These are phyloP conservation scores for Naganishia antarctica DNA, from an alignment of 768 basidiomycete species.

Conservation along the genomic window DNA sequence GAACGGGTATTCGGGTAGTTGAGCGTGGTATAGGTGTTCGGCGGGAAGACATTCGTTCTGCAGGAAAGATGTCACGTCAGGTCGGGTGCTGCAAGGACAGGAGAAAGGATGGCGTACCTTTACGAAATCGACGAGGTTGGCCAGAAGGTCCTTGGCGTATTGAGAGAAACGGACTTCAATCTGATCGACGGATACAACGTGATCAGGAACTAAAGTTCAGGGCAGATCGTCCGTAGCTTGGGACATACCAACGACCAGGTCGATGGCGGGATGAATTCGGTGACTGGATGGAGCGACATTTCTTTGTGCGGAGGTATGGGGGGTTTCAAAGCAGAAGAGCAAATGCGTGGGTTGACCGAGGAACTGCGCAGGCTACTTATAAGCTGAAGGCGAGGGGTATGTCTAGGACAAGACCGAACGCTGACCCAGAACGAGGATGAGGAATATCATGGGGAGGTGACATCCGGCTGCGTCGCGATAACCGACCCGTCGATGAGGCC, in stretches of 20 bases:
- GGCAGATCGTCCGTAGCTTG: constrained; percentile 46
- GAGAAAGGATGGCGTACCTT: constrained; percentile 55
- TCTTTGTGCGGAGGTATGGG: not conserved
- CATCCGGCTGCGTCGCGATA: not conserved
- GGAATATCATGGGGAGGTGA: not conserved
- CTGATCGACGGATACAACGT: too few relatives aligned
- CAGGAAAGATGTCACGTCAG: not conserved
- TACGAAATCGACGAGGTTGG: constrained; percentile 76
- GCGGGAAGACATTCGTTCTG: constrained; percentile 87
- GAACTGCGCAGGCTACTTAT: too few relatives aligned
- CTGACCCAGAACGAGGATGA: too few relatives aligned
- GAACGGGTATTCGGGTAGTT: constrained; percentile 67
- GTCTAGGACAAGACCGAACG: not conserved
- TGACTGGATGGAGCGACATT: constrained; percentile 59
- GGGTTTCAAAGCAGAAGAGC: too few relatives aligned
- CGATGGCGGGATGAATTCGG: constrained; percentile 71
- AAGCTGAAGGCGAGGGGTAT: too few relatives aligned
- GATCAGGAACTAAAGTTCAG: too few relatives aligned
- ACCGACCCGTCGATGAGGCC: not conserved
- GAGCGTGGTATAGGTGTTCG: constrained; percentile 67
- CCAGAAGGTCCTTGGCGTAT: constrained; percentile 77
- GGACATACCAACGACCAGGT: constrained; percentile 77
- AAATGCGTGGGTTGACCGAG: too few relatives aligned
- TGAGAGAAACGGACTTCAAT: constrained; percentile 84
- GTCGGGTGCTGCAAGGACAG: not conserved